Evolutionary conservation across 495 filamentous ascomycete genomes (phyloP).

Genomic region (Cudoniella acicularis): DNA sequence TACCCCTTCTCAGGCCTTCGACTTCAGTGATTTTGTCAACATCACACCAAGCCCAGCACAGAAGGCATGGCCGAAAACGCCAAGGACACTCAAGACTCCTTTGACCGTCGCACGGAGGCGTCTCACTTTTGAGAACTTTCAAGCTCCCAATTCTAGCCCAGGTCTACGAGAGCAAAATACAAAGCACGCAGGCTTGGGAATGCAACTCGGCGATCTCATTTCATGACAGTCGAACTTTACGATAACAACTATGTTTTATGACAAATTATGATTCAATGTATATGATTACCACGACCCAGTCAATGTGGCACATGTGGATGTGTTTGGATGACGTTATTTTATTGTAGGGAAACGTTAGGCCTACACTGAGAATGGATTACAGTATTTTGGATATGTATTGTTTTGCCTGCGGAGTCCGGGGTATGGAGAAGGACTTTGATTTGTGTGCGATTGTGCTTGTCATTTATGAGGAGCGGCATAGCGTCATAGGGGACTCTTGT

Average conservation of each 20-base stretch:
- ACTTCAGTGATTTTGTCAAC: slow-evolving; percentile 96
- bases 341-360: too few relatives aligned
- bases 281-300: slow-evolving; percentile 7
- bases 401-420: too few relatives aligned
- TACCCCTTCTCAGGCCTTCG: slow-evolving; percentile 67
- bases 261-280: slow-evolving; percentile 6
- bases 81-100: slow-evolving; percentile 53
- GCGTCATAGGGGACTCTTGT: too few relatives aligned
- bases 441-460: too few relatives aligned
- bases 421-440: too few relatives aligned
- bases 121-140: slow-evolving; percentile 64
- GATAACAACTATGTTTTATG: slow-evolving; percentile 10
- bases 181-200: slow-evolving; percentile 37
- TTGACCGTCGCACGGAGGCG: slow-evolving; percentile 40
- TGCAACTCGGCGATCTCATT: slow-evolving; percentile 56
- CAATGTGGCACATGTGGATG: background rate
- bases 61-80: slow-evolving; percentile 63
- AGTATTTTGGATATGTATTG: too few relatives aligned
- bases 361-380: too few relatives aligned
- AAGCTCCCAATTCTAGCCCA: slow-evolving; percentile 26
- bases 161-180: slow-evolving; percentile 23
- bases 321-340: too few relatives aligned
- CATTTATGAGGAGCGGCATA: too few relatives aligned
- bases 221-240: slow-evolving; percentile 26
- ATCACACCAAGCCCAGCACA: slow-evolving; percentile 94